Evolutionary conservation across 257 asterid genomes (phyloP), one percentile per base, ranked within the genome.

Genomic region (Mentha longifolia): DNA sequence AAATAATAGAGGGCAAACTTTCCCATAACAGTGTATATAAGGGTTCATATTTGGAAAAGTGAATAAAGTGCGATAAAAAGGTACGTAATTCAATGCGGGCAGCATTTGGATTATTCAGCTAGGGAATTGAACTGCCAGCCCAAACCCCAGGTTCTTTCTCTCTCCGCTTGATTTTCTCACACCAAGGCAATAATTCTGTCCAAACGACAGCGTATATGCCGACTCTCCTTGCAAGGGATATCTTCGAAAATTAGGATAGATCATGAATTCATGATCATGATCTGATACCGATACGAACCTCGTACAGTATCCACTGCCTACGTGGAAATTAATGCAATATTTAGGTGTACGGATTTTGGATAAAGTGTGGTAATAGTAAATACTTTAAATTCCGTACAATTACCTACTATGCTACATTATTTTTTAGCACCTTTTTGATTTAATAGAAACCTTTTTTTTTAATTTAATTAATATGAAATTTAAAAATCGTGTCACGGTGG

Each of bases 41-140:
- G 61, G 72, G 51, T 67, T 67, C 61, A 33, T 30, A 31, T 16
- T 50, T 51, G 20, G 61, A 35, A 67, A 10, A 22, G 11, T 12
- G 9, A 42, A 37, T 57, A 56, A 58, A 37, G 17, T 9, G 55
- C 41, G 43, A 45, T 13, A 31, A 43, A 30, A 30, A 30, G 46
- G 68, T 2, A 20, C 5, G 15, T 16, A 10, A 33, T 35, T 35
- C 20, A 54, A 59, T 16, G 50, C 28, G 68, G n/a, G 63, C 14
- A 33, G 45, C 46, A 45, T 72, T 61, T 31, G 52, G 75, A 61
- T 71, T 46, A 30, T 70, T 59, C 35, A 17, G 57, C 39, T 59
- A 7, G 60, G 76, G 54, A 65, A 45, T 65, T 65, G 25, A 65
- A 46, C 55, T 63, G 55, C 68, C 59, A 15, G 59, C 59, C 46